A percentile compares a stretch with the other conserved stretches of the same genome.
phyloP scores from a whole-genome alignment of 306 rosid genomes.

The Styphnolobium japonicum region DNA sequence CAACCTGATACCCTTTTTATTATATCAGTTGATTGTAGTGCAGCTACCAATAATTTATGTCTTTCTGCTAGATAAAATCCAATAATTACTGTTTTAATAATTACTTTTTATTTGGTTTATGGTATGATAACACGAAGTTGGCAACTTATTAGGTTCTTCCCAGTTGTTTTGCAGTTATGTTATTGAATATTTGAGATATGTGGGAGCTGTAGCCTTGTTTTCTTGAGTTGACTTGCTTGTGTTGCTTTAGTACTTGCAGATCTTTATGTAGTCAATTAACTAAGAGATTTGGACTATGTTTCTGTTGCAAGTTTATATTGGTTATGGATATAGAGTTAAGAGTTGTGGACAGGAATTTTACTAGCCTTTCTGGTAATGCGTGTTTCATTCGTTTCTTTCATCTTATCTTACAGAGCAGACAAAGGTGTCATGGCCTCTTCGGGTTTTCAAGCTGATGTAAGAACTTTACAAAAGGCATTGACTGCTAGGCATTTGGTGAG shows the following conservation, averaged over 20 bases:
- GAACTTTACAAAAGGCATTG: conserved; percentile 64
- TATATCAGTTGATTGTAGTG: too few relatives aligned
- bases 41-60: too few relatives aligned
- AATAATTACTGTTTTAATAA: too few relatives aligned
- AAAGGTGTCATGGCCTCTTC: conserved; percentile 64
- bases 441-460: conserved; percentile 81
- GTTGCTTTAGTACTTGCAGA: not conserved
- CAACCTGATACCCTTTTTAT: too few relatives aligned
- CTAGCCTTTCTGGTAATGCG: not conserved
- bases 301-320: not conserved
- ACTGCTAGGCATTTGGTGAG: conserved; percentile 66
- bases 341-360: not conserved
- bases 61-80: too few relatives aligned
- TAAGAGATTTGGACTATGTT: not conserved
- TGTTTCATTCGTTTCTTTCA: not conserved
- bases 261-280: not conserved
- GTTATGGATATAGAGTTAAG: not conserved
- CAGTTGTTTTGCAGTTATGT: not conserved
- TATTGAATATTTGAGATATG: not conserved
- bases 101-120: too few relatives aligned
- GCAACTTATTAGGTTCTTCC: not conserved
- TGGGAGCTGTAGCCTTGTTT: not conserved
- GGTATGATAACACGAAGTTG: too few relatives aligned
- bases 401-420: conserved; percentile 53
- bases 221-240: not conserved